phyloP scores from a whole-genome alignment of 805 yeast genomes.

The Diddensiella transvaalensis region DNA sequence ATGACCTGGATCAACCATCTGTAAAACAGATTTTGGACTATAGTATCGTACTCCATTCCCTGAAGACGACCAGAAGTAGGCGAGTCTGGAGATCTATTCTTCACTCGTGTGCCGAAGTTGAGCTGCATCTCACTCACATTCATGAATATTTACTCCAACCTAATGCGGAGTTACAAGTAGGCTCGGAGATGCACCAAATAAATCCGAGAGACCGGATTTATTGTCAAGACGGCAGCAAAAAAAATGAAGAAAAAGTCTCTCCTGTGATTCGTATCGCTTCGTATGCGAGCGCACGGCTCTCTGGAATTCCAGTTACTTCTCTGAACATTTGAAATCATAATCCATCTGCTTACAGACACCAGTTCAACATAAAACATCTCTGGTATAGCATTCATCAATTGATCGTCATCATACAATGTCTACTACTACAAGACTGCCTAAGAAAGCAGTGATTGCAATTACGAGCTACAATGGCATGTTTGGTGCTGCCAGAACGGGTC shows the following conservation, averaged over 20 bases:
- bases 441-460: constrained; percentile 21
- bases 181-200: no score
- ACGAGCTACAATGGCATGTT: constrained; percentile 34
- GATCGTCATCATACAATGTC: background rate
- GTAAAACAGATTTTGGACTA: background rate
- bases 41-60: background rate
- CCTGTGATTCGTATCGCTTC: background rate
- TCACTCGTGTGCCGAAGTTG: background rate
- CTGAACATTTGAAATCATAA: background rate
- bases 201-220: background rate
- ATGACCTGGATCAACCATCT: background rate
- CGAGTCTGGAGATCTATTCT: background rate
- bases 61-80: background rate
- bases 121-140: background rate
- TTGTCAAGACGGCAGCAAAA: no score
- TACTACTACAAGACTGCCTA: constrained; percentile 1
- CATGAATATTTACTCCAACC: no score
- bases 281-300: background rate
- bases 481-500: constrained; percentile 63
- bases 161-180: background rate
- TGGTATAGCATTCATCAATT: background rate
- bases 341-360: background rate
- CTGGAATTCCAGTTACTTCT: background rate
- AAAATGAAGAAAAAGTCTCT: no score
- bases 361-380: background rate